phyloP scores from a whole-genome alignment of 805 yeast genomes.

The Metschnikowia anglica region DNA sequence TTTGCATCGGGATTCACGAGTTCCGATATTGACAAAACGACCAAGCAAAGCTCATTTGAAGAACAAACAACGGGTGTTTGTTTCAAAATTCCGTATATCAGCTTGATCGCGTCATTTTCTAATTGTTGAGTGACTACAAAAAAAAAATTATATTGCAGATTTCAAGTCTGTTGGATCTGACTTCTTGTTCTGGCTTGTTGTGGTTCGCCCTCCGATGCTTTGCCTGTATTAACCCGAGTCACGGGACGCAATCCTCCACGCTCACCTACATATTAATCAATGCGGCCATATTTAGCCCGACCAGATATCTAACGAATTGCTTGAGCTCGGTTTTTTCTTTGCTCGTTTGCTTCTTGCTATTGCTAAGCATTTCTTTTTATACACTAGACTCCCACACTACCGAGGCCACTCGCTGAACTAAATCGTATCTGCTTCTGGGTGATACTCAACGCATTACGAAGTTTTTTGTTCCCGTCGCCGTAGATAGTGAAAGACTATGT shows the following conservation, averaged over 20 bases:
- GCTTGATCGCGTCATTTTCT: no score
- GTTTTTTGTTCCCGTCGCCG: background rate
- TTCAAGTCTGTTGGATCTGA: no score
- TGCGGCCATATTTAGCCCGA: constrained; percentile 18
- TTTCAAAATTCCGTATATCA: no score
- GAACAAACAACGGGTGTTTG: no score
- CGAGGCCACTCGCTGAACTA: background rate
- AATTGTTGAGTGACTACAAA: background rate
- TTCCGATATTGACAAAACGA: background rate
- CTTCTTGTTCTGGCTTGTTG: no score
- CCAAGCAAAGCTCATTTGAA: no score
- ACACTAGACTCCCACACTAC: background rate
- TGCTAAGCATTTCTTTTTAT: constrained; percentile 4
- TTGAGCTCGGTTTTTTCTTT: background rate
- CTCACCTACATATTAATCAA: constrained; percentile 15
- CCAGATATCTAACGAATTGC: constrained; percentile 1
- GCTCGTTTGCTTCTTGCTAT: constrained; percentile 3
- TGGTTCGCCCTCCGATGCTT: constrained; percentile 1
- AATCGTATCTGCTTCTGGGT: background rate
- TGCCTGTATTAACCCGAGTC: constrained; percentile 8
- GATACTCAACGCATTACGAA: background rate
- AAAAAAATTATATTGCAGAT: no score
- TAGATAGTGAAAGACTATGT: constrained; percentile 15
- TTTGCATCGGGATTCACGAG: constrained; percentile 7
- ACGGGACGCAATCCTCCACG: constrained; percentile 18